Evolutionary conservation across 768 basidiomycete species (phyloP).

Genomic region (Leccinum fibrillosum): DNA sequence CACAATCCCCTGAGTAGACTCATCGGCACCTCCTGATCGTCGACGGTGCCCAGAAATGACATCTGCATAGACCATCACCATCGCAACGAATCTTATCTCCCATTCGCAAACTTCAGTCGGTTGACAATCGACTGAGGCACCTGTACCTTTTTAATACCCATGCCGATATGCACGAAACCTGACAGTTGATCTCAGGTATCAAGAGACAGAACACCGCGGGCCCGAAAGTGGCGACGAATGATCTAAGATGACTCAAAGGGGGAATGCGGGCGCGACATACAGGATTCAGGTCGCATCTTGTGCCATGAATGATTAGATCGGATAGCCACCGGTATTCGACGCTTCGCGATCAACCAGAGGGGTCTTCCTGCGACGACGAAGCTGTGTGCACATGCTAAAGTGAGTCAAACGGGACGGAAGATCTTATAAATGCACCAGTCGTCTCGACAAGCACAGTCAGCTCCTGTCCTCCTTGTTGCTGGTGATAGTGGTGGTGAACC

Average conservation of each 20-base stretch:
- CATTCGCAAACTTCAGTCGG: background rate
- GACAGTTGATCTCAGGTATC: background rate
- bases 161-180: background rate
- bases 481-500: background rate
- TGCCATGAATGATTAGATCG: background rate
- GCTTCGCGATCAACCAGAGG: background rate
- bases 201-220: background rate
- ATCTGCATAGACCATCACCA: constrained; percentile 6
- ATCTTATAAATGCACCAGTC: background rate
- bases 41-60: constrained; percentile 3
- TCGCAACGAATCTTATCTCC: constrained; percentile 14
- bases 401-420: background rate
- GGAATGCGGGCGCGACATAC: background rate
- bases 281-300: background rate
- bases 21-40: background rate
- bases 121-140: background rate
- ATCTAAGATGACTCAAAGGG: background rate
- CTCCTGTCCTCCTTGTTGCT: background rate
- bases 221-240: background rate
- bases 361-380: background rate
- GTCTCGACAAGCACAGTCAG: background rate
- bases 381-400: background rate
- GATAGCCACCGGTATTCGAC: background rate
- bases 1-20: background rate
- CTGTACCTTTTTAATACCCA: background rate